Base-by-base conservation (phyloP, 2,329 filamentous ascomycete species). In the Penicillium sp. region DNA sequence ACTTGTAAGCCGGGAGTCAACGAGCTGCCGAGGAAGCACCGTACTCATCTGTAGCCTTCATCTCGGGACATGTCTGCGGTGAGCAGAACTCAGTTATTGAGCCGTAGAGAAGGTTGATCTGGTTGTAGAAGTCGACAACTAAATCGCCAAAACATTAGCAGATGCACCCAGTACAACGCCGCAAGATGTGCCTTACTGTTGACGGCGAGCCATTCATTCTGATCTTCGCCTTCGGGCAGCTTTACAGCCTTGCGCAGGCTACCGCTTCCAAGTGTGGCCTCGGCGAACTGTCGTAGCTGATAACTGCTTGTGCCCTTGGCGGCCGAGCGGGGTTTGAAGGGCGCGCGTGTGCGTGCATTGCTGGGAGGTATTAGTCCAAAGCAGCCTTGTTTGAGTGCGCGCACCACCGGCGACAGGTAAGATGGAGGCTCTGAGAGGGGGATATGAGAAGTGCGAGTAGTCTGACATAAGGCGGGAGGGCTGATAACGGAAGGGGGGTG, bases 101-200 rank as follows among this genome's bases (percentile, higher is more conserved):
- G 59, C 96, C 96, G 75, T 99, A 99, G 59, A 99, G 88, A 36
- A 99, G 85, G 79, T 99, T 99, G 82, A 99, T 96, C 78, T 99
- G 94, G 81, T 99, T 99, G 86, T 99, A 99, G 78, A 99, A 99
- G 78, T 99, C 94, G 80, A 99, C 94, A 81, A 99, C 93, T 96
- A 66, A 38, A 50, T n/a, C 8, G 23, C 29, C 35, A 59, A n/a
- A 38, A 47, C 19, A 44, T 19, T 21, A 60, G 78, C 52, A 78
- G 56, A 38, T 53, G 36, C 25, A 25, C 31, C 1, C 17, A 35
- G 12, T 31, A n/a, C n/a, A 39, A n/a, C 27, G 13, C 5, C 41
- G 17, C 27, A 17, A 21, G 21, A 12, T 25, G 6, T 21, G 49
- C 42, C 86, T 68, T 80, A 96, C 93, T 90, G 79, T 99, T 99